Evolutionary conservation across 176 grass and related monocot genomes (phyloP).

Genomic region (Olyra latifolia): DNA sequence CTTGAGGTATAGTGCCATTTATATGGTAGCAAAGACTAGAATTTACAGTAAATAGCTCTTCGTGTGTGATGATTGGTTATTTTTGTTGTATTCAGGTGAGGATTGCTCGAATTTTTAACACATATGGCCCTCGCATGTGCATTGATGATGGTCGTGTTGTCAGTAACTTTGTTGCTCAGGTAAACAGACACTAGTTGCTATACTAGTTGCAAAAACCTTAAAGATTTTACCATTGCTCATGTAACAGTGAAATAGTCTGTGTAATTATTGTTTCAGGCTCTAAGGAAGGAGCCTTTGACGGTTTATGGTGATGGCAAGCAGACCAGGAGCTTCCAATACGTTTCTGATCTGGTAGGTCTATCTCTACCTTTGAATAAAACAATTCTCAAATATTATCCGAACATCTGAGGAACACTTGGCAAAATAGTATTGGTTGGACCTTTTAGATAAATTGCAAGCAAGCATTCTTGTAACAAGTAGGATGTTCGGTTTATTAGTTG

Average conservation of each 20-base stretch:
- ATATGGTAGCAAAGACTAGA: conserved; percentile 15
- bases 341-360: conserved; percentile 75
- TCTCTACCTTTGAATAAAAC: background rate
- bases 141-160: conserved; percentile 95
- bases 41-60: background rate
- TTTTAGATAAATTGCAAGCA: background rate
- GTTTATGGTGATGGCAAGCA: conserved; percentile 96
- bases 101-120: conserved; percentile 90
- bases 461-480: background rate
- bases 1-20: conserved; percentile 51
- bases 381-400: background rate
- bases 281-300: conserved; percentile 87
- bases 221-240: background rate
- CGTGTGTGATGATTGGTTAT: background rate
- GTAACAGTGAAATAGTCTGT: conserved; percentile 13
- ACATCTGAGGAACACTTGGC: background rate
- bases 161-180: conserved; percentile 97
- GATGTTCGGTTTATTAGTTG: background rate
- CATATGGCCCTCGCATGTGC: conserved; percentile 91
- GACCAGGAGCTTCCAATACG: conserved; percentile 96
- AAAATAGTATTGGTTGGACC: background rate
- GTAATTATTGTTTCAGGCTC: conserved; percentile 43
- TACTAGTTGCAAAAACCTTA: background rate
- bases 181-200: conserved; percentile 19
- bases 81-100: conserved; percentile 53